Percentiles rank a stretch among this genome's conserved stretches.
phyloP scores from a whole-genome alignment of 2,329 filamentous ascomycete species.

The Claviceps lovelessii region DNA sequence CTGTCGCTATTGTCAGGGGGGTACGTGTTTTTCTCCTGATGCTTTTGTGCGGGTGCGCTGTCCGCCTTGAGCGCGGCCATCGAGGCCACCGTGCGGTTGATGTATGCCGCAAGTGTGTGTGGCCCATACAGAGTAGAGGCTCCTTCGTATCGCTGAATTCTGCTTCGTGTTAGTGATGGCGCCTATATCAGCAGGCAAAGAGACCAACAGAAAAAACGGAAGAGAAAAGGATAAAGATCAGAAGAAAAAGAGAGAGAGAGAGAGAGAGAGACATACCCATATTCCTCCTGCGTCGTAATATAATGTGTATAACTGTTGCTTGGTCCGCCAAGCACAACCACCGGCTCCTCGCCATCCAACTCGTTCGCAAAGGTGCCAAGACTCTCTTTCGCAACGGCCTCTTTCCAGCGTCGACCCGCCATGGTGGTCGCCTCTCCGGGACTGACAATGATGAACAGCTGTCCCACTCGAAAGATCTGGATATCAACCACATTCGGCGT shows the following conservation, averaged over 20 bases:
- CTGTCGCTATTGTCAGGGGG: constrained; percentile 67
- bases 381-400: constrained; percentile 45
- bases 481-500: constrained; percentile 79
- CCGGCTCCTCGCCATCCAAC: constrained; percentile 32
- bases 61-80: constrained; percentile 49
- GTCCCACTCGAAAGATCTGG: constrained; percentile 68
- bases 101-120: constrained; percentile 72
- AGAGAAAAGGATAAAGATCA: no score
- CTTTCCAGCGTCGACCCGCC: constrained; percentile 75
- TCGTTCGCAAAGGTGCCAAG: constrained; percentile 26
- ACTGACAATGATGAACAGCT: constrained; percentile 71
- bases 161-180: constrained; percentile 13
- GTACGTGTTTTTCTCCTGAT: constrained; percentile 32
- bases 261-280: constrained; percentile 12
- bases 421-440: constrained; percentile 85
- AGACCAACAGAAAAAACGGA: no score
- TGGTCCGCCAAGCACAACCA: constrained; percentile 72
- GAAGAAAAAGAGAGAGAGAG: neutral
- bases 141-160: constrained; percentile 76
- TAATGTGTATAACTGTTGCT: constrained; percentile 81
- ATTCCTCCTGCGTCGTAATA: constrained; percentile 58
- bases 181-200: no score
- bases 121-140: constrained; percentile 78
- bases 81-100: constrained; percentile 60
- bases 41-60: constrained; percentile 16